These are phyloP conservation scores for Datisca glomerata DNA, from an alignment of 306 rosid genomes.

Conservation along the genomic window DNA sequence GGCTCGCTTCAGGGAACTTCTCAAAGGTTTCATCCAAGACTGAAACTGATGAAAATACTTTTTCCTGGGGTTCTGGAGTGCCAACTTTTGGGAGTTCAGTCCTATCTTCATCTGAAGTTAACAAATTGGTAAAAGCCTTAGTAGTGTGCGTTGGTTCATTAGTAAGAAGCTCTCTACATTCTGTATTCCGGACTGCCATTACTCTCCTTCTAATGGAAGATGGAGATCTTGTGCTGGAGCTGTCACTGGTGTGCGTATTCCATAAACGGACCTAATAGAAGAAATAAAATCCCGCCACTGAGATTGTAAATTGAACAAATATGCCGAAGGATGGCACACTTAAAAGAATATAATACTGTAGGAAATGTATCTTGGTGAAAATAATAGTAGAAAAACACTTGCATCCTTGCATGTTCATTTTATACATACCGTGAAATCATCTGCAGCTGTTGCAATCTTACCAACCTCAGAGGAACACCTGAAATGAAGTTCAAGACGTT, in stretches of 20 bases:
- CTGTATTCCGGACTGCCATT: conserved; percentile 56
- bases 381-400: background rate
- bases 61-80: conserved; percentile 40
- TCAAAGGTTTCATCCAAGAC: conserved; percentile 28
- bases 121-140: conserved; percentile 12
- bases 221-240: conserved; percentile 24
- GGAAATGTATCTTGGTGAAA: too few species aligned
- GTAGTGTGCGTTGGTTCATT: conserved; percentile 18
- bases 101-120: conserved; percentile 17
- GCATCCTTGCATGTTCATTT: background rate
- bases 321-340: too few species aligned
- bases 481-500: conserved; percentile 9
- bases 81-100: conserved; percentile 22
- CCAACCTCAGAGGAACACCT: conserved; percentile 72
- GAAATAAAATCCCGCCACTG: background rate
- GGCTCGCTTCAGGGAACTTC: conserved; percentile 82
- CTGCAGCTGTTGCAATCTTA: conserved; percentile 75
- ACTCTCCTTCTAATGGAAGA: conserved; percentile 58
- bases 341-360: too few species aligned
- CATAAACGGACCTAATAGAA: conserved; percentile 59
- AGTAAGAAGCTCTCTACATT: conserved; percentile 34
- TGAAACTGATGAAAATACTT: conserved; percentile 20
- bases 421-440: conserved; percentile 69
- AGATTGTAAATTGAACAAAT: background rate
- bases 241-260: conserved; percentile 28